phyloP scores from a whole-genome alignment of 2,329 filamentous ascomycete genomes.

The Phoma sp. region DNA sequence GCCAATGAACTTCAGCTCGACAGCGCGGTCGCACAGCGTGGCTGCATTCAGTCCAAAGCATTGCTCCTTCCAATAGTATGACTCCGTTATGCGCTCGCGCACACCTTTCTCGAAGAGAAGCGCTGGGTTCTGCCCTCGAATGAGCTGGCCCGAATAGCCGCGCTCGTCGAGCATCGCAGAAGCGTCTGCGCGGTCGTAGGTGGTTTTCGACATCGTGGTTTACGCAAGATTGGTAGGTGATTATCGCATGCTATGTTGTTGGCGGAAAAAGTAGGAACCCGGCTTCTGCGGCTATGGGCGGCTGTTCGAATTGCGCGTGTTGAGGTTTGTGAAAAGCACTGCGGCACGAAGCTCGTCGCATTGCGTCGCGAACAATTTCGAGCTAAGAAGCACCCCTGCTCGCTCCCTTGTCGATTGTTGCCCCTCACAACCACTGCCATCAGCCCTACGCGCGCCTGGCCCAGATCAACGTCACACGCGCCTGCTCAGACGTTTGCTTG shows the following conservation, averaged over 20 bases:
- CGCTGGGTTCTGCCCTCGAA: constrained; percentile 92
- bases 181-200: constrained; percentile 77
- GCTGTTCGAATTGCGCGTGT: not conserved
- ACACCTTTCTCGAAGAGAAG: constrained; percentile 95
- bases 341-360: constrained; percentile 8
- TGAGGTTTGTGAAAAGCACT: not conserved
- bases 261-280: too few species aligned
- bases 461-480: constrained; percentile 37
- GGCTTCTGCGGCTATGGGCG: too few species aligned
- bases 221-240: not conserved
- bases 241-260: constrained; percentile 3
- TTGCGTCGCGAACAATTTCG: constrained; percentile 22
- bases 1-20: constrained; percentile 81
- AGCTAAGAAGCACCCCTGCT: constrained; percentile 13
- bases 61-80: constrained; percentile 98
- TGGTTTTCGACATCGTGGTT: constrained; percentile 45
- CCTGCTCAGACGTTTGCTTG: constrained; percentile 25
- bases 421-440: constrained; percentile 19
- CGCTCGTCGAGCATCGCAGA: constrained; percentile 83
- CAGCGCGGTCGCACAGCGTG: constrained; percentile 84
- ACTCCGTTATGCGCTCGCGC: constrained; percentile 91
- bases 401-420: constrained; percentile 37
- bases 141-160: constrained; percentile 75
- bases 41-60: constrained; percentile 91
- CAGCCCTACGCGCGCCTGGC: constrained; percentile 25